These are phyloP conservation scores for Aspergillus heteromorphus DNA, from an alignment of 495 filamentous ascomycete genomes.

Conservation along the genomic window DNA sequence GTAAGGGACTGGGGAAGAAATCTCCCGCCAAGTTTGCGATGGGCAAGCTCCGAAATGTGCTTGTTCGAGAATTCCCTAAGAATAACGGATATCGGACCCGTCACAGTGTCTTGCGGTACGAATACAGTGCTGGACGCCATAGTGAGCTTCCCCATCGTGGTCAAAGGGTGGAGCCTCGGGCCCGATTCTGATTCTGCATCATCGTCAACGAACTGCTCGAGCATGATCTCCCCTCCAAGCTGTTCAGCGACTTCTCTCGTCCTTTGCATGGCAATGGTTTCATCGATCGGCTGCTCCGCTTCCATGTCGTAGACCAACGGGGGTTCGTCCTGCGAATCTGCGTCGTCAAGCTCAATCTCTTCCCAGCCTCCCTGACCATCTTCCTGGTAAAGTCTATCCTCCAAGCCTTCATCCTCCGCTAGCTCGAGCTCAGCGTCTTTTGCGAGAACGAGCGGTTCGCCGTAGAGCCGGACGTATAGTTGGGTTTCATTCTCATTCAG, in stretches of 20 bases:
- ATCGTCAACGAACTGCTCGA: slow-evolving; percentile 41
- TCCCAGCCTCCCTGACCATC: slow-evolving; percentile 55
- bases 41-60: slow-evolving; percentile 66
- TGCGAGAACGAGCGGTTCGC: slow-evolving; percentile 52
- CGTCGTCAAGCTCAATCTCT: slow-evolving; percentile 49
- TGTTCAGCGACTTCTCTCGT: slow-evolving; percentile 43
- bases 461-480: slow-evolving; percentile 79
- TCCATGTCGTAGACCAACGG: slow-evolving; percentile 41
- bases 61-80: slow-evolving; percentile 61
- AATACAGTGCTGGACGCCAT: slow-evolving; percentile 66
- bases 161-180: slow-evolving; percentile 57
- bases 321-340: slow-evolving; percentile 20
- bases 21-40: slow-evolving; percentile 65
- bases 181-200: slow-evolving; percentile 44
- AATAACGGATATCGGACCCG: slow-evolving; percentile 60
- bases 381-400: slow-evolving; percentile 48
- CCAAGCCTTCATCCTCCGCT: slow-evolving; percentile 24
- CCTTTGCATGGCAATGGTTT: slow-evolving; percentile 32
- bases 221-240: slow-evolving; percentile 43
- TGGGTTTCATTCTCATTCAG: slow-evolving; percentile 63
- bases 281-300: slow-evolving; percentile 18
- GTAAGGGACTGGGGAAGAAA: slow-evolving; percentile 67
- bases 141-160: slow-evolving; percentile 55
- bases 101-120: slow-evolving; percentile 59
- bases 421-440: slow-evolving; percentile 28